Base-by-base conservation (phyloP, 2,329 filamentous ascomycete genomes). In the Microcera coccophila region DNA sequence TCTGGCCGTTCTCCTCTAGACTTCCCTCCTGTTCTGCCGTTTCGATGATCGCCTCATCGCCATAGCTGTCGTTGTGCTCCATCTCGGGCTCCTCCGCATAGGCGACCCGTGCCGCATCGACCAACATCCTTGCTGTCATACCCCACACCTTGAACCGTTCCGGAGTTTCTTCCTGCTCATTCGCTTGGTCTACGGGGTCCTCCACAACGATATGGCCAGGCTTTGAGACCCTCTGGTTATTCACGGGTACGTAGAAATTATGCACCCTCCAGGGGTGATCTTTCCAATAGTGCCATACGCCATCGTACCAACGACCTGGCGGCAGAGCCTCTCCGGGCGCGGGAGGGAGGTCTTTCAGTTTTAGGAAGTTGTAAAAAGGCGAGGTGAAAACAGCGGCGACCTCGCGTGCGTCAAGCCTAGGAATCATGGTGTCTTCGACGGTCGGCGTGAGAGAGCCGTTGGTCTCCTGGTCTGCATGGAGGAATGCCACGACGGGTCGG, bases 381-480 rank as follows among this genome's bases (percentile, higher is more conserved):
- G 87, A 90, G 4, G 87, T 91, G 68, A 97, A 97, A 24, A 97
- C 89, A 34, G 90, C 90, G 2, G 90, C 90, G 2, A 97, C 91
- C 67, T 97, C 91, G 52, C 87, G 84, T 2, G 90, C 87, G 66
- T 96, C 88, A 10, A 96, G 75, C 29, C 81, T 78, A 0, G 91
- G 90, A 46, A 88, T 88, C 66, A 90, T 77, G 47, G 74, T 78
- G 53, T 84, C 81, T 59, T 86, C 86, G 3, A 80, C 82, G 39
- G 76, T 71, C 18, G 57, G 73, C 24, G 49, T 55, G 15, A 54
- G 54, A 21, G 60, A 49, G 7, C 56, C 54, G 31, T 58, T 41
- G 36, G 48, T 48, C 21, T 69, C 66, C 48, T 76, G 70, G 54
- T 79, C 76, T 5, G 81, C 75, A 61, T 87, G 82, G 14, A 97